Evolutionary conservation across 2,329 filamentous ascomycete species (phyloP), one percentile per base, ranked within the genome.

Genomic region (Ophiostoma piceae): DNA sequence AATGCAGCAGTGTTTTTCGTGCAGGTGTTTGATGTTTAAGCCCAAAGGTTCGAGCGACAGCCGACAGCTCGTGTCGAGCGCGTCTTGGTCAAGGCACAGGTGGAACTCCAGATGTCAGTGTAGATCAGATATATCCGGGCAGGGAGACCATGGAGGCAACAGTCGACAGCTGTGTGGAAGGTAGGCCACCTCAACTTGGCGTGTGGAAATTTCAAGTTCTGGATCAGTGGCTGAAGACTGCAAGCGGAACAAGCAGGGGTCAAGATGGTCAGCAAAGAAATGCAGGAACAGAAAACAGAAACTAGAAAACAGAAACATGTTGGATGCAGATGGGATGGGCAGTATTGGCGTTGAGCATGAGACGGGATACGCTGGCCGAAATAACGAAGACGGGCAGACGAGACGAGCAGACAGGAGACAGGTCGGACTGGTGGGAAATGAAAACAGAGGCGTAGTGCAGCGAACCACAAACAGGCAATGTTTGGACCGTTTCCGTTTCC

Each of bases 201-300:
- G 43, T 16, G 19, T 47, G 16, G 6, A 12, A 32, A 60, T 32
- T 1, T 32, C 4, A 26, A 3, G 22, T 16, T 26, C 57, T 60
- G 57, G 57, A 60, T 60, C 57, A 60, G 57, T 16, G 57, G 57
- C 57, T 60, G 57, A 32, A 32, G 26, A 26, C 51, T 57, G 26
- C 57, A 60, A 60, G 57, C 57, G 57, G 32, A 32, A 60, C 57
- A 60, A 32, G 57, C 57, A 60, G 26, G 57, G 57, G 6, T 60
- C 11, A 6, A 32, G 26, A 60, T 12, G 22, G 57, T 9, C 57
- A 60, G 57, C 22, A 19, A 22, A 41, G 62, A 39, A 16, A 65
- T 39, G 62, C 62, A 65, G 62, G 62, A 65, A 35, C 35, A n/a
- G 8, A 35, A 35, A 35, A 29, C 26, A 29, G 26, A 8, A 35